A percentile compares a stretch with the other conserved stretches of the same genome.
These are phyloP conservation scores for Raphidocelis subcapitata DNA, from an alignment of 139 green algal species.

Conservation along the genomic window DNA sequence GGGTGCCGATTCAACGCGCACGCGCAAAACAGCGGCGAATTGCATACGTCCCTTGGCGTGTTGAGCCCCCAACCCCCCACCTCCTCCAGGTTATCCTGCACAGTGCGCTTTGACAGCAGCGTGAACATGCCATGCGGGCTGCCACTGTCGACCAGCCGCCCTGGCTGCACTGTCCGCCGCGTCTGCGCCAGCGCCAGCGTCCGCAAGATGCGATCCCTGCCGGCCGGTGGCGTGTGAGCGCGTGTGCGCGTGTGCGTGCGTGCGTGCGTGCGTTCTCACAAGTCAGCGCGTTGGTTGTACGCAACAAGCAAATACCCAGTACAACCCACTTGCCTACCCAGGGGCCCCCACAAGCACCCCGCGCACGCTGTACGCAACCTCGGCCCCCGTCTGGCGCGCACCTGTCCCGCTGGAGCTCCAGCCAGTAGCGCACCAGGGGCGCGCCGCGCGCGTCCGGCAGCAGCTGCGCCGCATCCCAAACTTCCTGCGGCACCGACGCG, in stretches of 20 bases:
- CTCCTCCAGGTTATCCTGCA: constrained; percentile 10
- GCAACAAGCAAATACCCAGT: no score
- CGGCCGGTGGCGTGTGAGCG: neutral
- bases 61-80: no score
- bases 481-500: neutral
- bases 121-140: no score
- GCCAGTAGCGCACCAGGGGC: neutral
- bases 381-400: neutral
- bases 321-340: no score
- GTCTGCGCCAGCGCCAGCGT: neutral
- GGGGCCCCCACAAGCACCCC: no score
- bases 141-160: neutral
- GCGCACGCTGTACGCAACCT: no score
- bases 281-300: no score
- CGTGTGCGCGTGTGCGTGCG: neutral
- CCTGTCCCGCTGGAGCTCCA: neutral
- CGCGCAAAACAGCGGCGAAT: neutral
- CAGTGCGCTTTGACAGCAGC: constrained; percentile 16
- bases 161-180: neutral
- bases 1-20: no score
- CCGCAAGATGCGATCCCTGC: neutral
- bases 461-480: neutral
- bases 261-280: neutral
- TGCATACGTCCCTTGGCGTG: no score
- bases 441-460: neutral